Conservation (phyloP, 768 basidiomycete species). For the Gloeophyllum trabeum region DNA sequence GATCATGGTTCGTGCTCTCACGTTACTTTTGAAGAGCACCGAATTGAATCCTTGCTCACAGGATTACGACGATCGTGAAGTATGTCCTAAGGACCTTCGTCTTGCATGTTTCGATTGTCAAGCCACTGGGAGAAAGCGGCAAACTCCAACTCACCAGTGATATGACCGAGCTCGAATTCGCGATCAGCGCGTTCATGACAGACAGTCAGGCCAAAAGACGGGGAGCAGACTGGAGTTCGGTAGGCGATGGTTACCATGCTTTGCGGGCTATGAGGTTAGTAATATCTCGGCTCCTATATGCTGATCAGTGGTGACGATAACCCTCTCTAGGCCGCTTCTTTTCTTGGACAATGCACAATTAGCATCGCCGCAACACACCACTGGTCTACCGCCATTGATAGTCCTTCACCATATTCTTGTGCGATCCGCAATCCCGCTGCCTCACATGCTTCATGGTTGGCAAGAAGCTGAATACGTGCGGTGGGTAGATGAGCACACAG, state of each 20-base stretch:
- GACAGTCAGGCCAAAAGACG: constrained; percentile 47
- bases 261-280: constrained; percentile 78
- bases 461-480: constrained; percentile 92
- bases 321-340: constrained; percentile 59
- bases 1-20: constrained; percentile 50
- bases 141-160: constrained; percentile 92
- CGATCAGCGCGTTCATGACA: constrained; percentile 67
- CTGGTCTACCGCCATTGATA: constrained; percentile 75
- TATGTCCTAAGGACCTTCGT: constrained; percentile 82
- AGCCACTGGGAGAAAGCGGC: constrained; percentile 84
- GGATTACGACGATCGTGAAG: constrained; percentile 42
- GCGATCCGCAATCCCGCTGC: constrained; percentile 74
- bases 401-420: constrained; percentile 91
- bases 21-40: neutral
- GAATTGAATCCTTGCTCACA: constrained; percentile 2
- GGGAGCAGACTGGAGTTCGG: constrained; percentile 53
- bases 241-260: constrained; percentile 82
- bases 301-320: no score
- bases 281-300: neutral
- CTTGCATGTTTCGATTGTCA: constrained; percentile 86
- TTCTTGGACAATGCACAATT: constrained; percentile 78
- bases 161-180: constrained; percentile 95
- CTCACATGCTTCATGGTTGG: constrained; percentile 88
- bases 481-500: constrained; percentile 88
- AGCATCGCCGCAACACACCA: constrained; percentile 52